A percentile compares a stretch with the other conserved stretches of the same genome.
These are phyloP conservation scores for Trichoderma guizhouense DNA, from an alignment of 2,329 filamentous ascomycete species.

Conservation along the genomic window DNA sequence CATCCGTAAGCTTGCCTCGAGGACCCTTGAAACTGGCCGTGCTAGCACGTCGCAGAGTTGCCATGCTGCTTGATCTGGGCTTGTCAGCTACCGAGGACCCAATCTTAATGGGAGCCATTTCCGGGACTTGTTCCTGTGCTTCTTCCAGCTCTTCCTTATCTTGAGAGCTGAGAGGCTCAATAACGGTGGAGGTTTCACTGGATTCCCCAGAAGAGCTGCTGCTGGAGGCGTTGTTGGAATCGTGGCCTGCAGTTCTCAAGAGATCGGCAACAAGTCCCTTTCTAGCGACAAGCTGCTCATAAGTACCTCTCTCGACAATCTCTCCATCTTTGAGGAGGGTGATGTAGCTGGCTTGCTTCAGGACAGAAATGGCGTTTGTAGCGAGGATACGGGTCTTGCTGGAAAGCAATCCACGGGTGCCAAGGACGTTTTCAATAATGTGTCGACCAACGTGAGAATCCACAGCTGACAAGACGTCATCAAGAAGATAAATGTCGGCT, in stretches of 20 bases:
- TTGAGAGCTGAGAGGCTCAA: slow-evolving; percentile 46
- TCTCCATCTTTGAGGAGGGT: slow-evolving; percentile 78
- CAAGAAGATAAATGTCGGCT: slow-evolving; percentile 92
- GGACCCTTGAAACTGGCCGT: slow-evolving; percentile 86
- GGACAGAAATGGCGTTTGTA: slow-evolving; percentile 89
- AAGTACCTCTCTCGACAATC: slow-evolving; percentile 84
- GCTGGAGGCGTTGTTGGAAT: slow-evolving; percentile 43
- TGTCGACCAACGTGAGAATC: slow-evolving; percentile 96
- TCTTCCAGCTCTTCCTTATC: slow-evolving; percentile 70
- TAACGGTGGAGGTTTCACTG: slow-evolving; percentile 58
- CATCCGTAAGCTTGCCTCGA: slow-evolving; percentile 78
- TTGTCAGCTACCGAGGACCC: slow-evolving; percentile 48
- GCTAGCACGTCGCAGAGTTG: slow-evolving; percentile 83
- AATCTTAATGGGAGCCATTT: slow-evolving; percentile 70
- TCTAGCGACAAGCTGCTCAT: slow-evolving; percentile 86
- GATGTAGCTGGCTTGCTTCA: slow-evolving; percentile 87
- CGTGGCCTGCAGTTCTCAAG: slow-evolving; percentile 70
- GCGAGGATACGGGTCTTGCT: slow-evolving; percentile 89
- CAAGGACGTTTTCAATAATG: slow-evolving; percentile 90
- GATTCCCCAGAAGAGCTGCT: slow-evolving; percentile 44
- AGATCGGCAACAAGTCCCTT: slow-evolving; percentile 86
- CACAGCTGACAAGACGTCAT: slow-evolving; percentile 94
- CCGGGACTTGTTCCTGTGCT: slow-evolving; percentile 71
- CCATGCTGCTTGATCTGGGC: slow-evolving; percentile 65
- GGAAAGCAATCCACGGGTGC: slow-evolving; percentile 73